A percentile compares a stretch with the other conserved stretches of the same genome.
These are phyloP conservation scores for Cladorrhinum sp. DNA, from an alignment of 2,329 filamentous ascomycete species.

Conservation along the genomic window DNA sequence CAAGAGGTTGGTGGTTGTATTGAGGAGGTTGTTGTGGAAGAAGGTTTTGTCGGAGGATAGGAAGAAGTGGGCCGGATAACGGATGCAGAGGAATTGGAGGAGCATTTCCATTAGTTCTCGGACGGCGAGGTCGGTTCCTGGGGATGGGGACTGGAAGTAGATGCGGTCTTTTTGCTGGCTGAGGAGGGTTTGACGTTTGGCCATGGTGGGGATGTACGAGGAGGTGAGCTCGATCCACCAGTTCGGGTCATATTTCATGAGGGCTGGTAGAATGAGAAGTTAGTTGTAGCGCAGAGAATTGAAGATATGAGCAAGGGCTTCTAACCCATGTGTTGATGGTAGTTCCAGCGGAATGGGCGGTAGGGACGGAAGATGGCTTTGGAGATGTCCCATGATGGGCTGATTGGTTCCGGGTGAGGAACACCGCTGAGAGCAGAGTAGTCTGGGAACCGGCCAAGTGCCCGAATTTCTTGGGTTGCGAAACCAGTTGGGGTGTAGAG, in stretches of 20 bases:
- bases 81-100: slow-evolving; percentile 71
- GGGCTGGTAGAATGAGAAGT: slow-evolving; percentile 51
- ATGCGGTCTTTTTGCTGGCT: slow-evolving; percentile 61
- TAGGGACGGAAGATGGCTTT: slow-evolving; percentile 72
- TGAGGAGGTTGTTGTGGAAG: slow-evolving; percentile 68
- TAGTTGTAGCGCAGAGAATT: slow-evolving; percentile 33
- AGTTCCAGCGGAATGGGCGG: slow-evolving; percentile 77
- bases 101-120: slow-evolving; percentile 88
- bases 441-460: slow-evolving; percentile 73
- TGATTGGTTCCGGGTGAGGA: slow-evolving; percentile 62
- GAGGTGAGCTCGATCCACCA: slow-evolving; percentile 89
- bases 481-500: slow-evolving; percentile 55
- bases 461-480: slow-evolving; percentile 64
- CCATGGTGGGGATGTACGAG: slow-evolving; percentile 65
- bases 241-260: slow-evolving; percentile 74
- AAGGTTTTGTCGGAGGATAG: slow-evolving; percentile 51
- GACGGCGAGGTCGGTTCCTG: slow-evolving; percentile 73
- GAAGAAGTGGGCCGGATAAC: slow-evolving; percentile 73
- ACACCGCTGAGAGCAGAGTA: slow-evolving; percentile 74
- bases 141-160: slow-evolving; percentile 66
- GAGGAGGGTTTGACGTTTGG: slow-evolving; percentile 65
- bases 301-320: slow-evolving; percentile 20
- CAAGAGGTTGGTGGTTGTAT: slow-evolving; percentile 58
- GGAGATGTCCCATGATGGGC: slow-evolving; percentile 60
- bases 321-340: slow-evolving; percentile 90